A percentile compares a stretch with the other conserved stretches of the same genome.
Evolutionary conservation across 768 basidiomycete species (phyloP).

Genomic region (Gyrodon lividus): DNA sequence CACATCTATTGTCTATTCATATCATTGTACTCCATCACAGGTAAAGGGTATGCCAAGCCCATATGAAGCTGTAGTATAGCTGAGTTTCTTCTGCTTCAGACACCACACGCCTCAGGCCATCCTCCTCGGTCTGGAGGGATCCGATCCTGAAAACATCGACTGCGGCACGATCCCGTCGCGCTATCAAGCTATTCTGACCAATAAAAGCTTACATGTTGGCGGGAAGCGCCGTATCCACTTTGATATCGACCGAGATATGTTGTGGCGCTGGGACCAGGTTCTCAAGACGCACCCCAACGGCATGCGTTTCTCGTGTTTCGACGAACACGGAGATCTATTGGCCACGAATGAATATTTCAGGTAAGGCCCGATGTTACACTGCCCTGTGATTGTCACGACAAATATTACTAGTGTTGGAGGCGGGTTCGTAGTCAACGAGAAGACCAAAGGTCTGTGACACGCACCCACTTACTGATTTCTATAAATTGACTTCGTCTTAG

Average conservation of each 20-base stretch:
- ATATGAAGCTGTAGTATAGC: slow-evolving; percentile 1
- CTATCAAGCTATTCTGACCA: slow-evolving; percentile 64
- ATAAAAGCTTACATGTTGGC: slow-evolving; percentile 65
- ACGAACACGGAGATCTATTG: slow-evolving; percentile 75
- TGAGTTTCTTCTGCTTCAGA: slow-evolving; percentile 35
- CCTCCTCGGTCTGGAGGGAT: slow-evolving; percentile 80
- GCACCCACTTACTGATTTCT: background rate
- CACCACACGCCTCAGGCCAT: slow-evolving; percentile 89
- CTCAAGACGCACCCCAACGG: slow-evolving; percentile 89
- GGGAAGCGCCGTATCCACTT: slow-evolving; percentile 78
- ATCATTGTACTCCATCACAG: slow-evolving; percentile 33
- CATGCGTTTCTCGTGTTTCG: slow-evolving; percentile 89
- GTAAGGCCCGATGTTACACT: slow-evolving; percentile 21
- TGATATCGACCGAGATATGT: slow-evolving; percentile 89
- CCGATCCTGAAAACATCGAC: slow-evolving; percentile 93
- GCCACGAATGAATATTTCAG: slow-evolving; percentile 96
- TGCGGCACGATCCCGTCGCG: slow-evolving; percentile 79
- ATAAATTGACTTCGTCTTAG: slow-evolving; percentile 34
- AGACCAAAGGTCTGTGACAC: slow-evolving; percentile 67
- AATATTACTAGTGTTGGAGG: slow-evolving; percentile 67
- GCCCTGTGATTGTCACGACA: background rate
- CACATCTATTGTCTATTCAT: slow-evolving; percentile 4
- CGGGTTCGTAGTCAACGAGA: slow-evolving; percentile 93
- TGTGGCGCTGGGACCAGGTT: slow-evolving; percentile 90
- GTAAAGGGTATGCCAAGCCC: slow-evolving; percentile 63